Conservation (phyloP, 768 basidiomycete genomes). For the Pleurotus pulmonarius region DNA sequence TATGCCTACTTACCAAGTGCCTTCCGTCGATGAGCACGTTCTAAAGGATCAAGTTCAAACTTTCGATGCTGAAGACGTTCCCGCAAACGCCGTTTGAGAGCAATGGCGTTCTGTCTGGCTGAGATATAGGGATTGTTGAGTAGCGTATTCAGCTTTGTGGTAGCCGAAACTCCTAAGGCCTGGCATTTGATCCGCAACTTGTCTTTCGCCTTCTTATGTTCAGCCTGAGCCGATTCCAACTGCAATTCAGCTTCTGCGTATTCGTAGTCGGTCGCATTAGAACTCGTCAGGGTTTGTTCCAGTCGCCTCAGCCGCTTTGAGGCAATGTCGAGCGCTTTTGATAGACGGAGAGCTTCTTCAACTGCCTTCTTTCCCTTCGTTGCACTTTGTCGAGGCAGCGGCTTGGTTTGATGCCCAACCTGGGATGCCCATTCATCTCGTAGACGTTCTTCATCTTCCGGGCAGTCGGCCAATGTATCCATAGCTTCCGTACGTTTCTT, state of each 20-base stretch:
- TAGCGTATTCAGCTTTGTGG: background rate
- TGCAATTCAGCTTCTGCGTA: background rate
- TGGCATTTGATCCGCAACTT: background rate
- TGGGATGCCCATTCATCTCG: conserved; percentile 1
- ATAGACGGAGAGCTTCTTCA: conserved; percentile 4
- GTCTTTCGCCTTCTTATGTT: background rate
- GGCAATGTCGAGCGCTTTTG: background rate
- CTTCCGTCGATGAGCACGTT: no score
- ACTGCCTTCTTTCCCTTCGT: conserved; percentile 2
- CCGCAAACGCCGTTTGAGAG: no score
- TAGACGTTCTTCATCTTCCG: background rate
- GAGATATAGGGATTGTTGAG: background rate
- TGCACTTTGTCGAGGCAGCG: background rate
- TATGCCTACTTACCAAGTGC: no score
- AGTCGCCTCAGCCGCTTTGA: background rate
- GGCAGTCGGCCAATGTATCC: background rate
- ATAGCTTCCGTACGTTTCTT: background rate
- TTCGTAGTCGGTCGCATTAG: background rate
- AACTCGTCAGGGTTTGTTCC: background rate
- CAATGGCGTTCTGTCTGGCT: no score
- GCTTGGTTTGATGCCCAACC: conserved; percentile 5
- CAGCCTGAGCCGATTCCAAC: background rate
- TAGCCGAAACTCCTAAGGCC: background rate
- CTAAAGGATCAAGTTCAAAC: no score
- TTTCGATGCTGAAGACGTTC: no score